Evolutionary conservation across 1,139 yeast genomes (phyloP), one percentile per base, ranked within the genome.

Genomic region (Ogataea hybrid): DNA sequence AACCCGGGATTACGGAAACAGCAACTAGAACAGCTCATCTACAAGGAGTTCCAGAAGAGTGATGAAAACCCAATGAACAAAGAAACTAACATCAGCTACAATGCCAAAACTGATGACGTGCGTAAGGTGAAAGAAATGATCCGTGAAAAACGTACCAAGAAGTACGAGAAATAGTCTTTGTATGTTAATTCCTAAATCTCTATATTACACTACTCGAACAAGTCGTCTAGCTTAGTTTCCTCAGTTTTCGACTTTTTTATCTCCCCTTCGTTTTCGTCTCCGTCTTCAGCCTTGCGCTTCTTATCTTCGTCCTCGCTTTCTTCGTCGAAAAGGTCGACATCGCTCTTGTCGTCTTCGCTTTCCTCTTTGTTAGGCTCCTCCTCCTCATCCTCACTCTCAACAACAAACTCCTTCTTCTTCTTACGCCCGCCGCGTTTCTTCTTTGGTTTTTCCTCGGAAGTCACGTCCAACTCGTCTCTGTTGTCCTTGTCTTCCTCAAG

Each of bases 1-100:
- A 72, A 82, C 53, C 90, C 92, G 3, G 96, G 96, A 9, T 72
- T 86, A 56, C 75, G 95, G 56, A 71, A 81, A 54, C 86, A 84
- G 59, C 96, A 86, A 61, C 68, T 83, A 59, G 86, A 86, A 68
- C 83, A 85, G 55, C 63, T 84, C 51, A 66, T 83, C 29, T 79
- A 73, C 65, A 86, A 85, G 68, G 96, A 87, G 67, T 86, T 86
- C 71, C 84, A 84, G 61, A 85, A 84, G 67, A 73, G 84, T 39
- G 79, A 81, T 10, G 89, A 84, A 57, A 86, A 86, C 64, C 96
- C 96, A 35, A 82, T 86, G 80, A 87, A 87, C 67, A 90, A 83
- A 64, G 80, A 71, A 45, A 81, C 85, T 28, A 80, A 75, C 50
- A 70, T 82, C 29, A 60, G 66, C 35, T 84, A 71, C 66, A 82